phyloP scores from a whole-genome alignment of 768 basidiomycete species.

The Termitomyces sp. region DNA sequence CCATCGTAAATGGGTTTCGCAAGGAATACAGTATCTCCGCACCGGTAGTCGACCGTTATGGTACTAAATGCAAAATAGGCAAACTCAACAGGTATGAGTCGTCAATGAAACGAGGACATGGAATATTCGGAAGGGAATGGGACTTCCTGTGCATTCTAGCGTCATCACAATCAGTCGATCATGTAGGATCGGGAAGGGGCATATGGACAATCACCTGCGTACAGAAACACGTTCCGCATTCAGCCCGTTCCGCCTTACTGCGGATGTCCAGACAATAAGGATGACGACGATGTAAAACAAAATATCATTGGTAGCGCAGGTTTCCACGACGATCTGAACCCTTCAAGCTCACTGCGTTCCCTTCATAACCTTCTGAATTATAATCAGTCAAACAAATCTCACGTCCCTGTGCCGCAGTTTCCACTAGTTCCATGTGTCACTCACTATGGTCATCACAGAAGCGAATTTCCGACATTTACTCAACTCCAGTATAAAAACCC shows the following conservation, averaged over 20 bases:
- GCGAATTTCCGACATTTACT: not conserved
- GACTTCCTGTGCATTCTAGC: constrained; percentile 49
- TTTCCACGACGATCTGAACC: not conserved
- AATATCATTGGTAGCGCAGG: not conserved
- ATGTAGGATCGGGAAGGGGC: constrained; percentile 87
- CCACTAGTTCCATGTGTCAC: not conserved
- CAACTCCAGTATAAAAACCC: not conserved
- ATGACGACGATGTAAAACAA: too few relatives aligned
- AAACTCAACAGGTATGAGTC: constrained; percentile 26
- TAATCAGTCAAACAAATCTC: too few relatives aligned
- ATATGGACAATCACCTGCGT: constrained; percentile 92
- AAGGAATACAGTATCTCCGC: constrained; percentile 42
- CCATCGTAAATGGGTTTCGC: constrained; percentile 65
- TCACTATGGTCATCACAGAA: not conserved
- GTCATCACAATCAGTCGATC: not conserved
- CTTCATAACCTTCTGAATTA: too few relatives aligned
- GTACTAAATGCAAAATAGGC: not conserved
- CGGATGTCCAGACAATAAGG: too few relatives aligned
- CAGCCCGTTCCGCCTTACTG: too few relatives aligned
- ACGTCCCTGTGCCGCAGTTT: not conserved
- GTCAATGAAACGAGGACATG: constrained; percentile 41
- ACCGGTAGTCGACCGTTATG: constrained; percentile 17
- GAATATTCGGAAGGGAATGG: constrained; percentile 68
- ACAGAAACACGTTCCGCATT: too few relatives aligned
- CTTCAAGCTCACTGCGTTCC: not conserved